Evolutionary conservation across 495 filamentous ascomycete species (phyloP), one percentile per base, ranked within the genome.

Genomic region (Talaromyces adpressus): DNA sequence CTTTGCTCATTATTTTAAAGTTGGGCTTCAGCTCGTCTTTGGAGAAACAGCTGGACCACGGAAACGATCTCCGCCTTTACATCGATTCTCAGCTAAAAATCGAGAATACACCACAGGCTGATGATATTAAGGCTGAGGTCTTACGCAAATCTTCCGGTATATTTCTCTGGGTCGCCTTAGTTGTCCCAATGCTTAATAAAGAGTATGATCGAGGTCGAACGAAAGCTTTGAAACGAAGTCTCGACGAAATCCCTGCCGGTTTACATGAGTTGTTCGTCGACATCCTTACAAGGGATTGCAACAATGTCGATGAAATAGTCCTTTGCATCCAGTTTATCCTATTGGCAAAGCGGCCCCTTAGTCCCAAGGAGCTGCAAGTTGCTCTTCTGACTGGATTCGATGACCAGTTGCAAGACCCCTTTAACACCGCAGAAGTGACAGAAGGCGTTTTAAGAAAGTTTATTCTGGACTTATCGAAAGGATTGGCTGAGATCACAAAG

Each of bases 261-360:
- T 54, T 81, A 29, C 70, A 64, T n/a, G 70, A 76, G 1, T 64
- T 81, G 11, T 79, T 81, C 63, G 70, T 70, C 56, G 68, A 74
- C 62, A 79, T 81, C 9, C 47, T 81, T 20, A 66, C 22, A 45
- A 64, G 73, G 3, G 75, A 77, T 18, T 52, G 59, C 0, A 41
- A 70, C 0, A 70, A 71, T 57, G 62, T 66, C 57, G 66, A 74
- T 14, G 66, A 69, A 1, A 57, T 78, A 1, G 47, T 65, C 3
- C 68, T 79, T 52, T 76, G 71, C 27, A 60, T 80, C 23, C 69
- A 70, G 14, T 78, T 72, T 73, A 70, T 80, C 12, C 68, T 80
- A 0, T 78, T 59, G 54, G 67, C 77, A 14, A 64, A 69, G 22
- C 57, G 62, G n/a, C 75, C 74, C 12, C 59, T 79, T 36, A 18